phyloP scores from a whole-genome alignment of 177 flowering plant genomes.

The Vitis hybrid region DNA sequence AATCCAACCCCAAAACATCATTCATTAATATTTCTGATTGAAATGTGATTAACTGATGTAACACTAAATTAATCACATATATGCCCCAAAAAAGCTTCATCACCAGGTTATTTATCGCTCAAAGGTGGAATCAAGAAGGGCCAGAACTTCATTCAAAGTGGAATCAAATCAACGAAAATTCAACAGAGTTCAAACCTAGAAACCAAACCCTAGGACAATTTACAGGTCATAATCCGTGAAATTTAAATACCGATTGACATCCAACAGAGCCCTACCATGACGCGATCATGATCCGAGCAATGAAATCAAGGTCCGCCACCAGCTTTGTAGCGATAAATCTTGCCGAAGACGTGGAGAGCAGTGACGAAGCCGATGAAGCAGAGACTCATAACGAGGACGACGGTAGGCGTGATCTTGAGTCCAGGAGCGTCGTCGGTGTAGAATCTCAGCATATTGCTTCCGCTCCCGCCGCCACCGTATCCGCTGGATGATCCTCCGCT shows the following conservation, averaged over 20 bases:
- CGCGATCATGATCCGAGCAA: not conserved
- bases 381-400: slow-evolving; percentile 85
- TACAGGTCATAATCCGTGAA: not conserved
- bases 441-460: slow-evolving; percentile 76
- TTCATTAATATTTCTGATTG: too few species aligned
- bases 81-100: not conserved
- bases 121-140: not conserved
- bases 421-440: slow-evolving; percentile 93
- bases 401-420: slow-evolving; percentile 79
- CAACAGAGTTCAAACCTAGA: slow-evolving; percentile 1
- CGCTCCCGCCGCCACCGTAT: slow-evolving; percentile 30
- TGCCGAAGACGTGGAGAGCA: slow-evolving; percentile 86
- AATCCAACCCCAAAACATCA: too few species aligned
- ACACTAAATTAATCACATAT: too few species aligned
- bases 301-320: slow-evolving; percentile 34
- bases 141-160: not conserved
- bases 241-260: slow-evolving; percentile 3
- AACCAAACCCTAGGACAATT: not conserved
- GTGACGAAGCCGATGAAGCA: slow-evolving; percentile 94
- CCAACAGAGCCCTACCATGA: not conserved
- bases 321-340: slow-evolving; percentile 69
- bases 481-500: slow-evolving; percentile 17
- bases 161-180: not conserved
- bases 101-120: not conserved
- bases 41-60: too few species aligned